Percentiles rank a stretch among this genome's conserved stretches.
Conservation (phyloP, 2,329 filamentous ascomycete species). For the Colletotrichum truncatum region DNA sequence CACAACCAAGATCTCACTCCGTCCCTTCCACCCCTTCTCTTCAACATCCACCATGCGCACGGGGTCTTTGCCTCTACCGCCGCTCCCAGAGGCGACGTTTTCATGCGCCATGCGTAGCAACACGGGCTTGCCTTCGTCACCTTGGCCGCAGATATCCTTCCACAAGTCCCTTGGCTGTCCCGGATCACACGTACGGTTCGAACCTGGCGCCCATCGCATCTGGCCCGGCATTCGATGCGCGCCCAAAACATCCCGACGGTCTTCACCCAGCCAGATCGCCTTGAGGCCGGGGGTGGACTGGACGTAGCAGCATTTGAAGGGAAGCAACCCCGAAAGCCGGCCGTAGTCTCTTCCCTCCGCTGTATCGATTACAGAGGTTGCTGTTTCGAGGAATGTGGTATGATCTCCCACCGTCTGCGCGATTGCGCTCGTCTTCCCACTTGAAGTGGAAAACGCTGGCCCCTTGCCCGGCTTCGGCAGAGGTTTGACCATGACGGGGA, state of each 20-base stretch:
- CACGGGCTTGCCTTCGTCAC: slow-evolving; percentile 8
- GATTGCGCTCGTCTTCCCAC: background rate
- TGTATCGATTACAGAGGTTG: background rate
- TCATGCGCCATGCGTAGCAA: slow-evolving; percentile 26
- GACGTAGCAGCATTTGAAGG: slow-evolving; percentile 52
- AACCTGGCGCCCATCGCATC: slow-evolving; percentile 33
- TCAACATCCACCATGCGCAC: slow-evolving; percentile 22
- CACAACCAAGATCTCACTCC: slow-evolving; percentile 20
- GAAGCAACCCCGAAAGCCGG: slow-evolving; percentile 52
- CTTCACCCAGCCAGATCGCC: slow-evolving; percentile 50
- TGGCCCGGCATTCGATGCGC: slow-evolving; percentile 49
- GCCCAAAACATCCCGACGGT: slow-evolving; percentile 53
- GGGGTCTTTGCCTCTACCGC: background rate
- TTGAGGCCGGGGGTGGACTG: slow-evolving; percentile 47
- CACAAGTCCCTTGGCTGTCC: slow-evolving; percentile 7
- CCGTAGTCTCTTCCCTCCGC: slow-evolving; percentile 31
- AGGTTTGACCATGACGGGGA: slow-evolving; percentile 25
- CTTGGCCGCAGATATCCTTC: background rate
- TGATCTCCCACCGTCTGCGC: slow-evolving; percentile 1
- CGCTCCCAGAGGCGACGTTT: background rate
- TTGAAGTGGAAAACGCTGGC: background rate
- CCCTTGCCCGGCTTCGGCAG: background rate
- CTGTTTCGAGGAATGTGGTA: background rate
- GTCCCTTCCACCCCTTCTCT: slow-evolving; percentile 22
- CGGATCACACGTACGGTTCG: slow-evolving; percentile 18